Evolutionary conservation across 129 eudicot genomes (phyloP).

Genomic region (Pulicaria dysenterica): DNA sequence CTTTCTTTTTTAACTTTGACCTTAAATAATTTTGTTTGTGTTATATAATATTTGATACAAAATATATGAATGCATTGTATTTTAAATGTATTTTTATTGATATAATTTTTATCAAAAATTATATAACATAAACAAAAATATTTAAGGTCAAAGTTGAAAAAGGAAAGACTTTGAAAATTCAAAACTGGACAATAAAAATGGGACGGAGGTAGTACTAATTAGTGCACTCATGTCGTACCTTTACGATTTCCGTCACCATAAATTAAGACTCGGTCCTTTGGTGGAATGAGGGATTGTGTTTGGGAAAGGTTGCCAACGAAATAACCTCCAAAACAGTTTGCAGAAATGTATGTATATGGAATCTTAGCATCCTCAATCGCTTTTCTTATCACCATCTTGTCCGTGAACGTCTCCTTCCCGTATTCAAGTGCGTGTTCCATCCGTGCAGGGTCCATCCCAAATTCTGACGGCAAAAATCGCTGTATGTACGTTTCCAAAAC

Average conservation of each 20-base stretch:
- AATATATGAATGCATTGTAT: too few species aligned
- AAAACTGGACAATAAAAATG: too few species aligned
- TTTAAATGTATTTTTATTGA: too few species aligned
- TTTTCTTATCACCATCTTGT: conserved; percentile 52
- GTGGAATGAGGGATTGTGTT: conserved; percentile 38
- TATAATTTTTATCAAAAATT: too few species aligned
- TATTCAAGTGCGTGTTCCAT: conserved; percentile 37
- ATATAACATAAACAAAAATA: too few species aligned
- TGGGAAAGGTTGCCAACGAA: conserved; percentile 48
- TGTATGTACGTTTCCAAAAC: conserved; percentile 13
- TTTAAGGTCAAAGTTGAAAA: too few species aligned
- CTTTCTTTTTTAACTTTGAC: too few species aligned
- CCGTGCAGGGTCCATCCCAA: conserved; percentile 51
- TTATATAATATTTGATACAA: too few species aligned
- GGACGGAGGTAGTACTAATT: not conserved
- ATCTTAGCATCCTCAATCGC: conserved; percentile 55
- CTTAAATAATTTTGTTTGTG: too few species aligned
- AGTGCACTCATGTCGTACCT: conserved; percentile 25
- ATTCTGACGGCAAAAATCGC: conserved; percentile 64
- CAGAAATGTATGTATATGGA: conserved; percentile 52
- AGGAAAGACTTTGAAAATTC: too few species aligned
- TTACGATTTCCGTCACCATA: conserved; percentile 51
- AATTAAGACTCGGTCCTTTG: conserved; percentile 38
- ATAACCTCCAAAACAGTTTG: conserved; percentile 55
- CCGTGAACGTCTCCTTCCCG: conserved; percentile 42